A percentile compares a stretch with the other conserved stretches of the same genome.
phyloP scores from a whole-genome alignment of 2,329 filamentous ascomycete genomes.

The Neofusicoccum cordaticola region DNA sequence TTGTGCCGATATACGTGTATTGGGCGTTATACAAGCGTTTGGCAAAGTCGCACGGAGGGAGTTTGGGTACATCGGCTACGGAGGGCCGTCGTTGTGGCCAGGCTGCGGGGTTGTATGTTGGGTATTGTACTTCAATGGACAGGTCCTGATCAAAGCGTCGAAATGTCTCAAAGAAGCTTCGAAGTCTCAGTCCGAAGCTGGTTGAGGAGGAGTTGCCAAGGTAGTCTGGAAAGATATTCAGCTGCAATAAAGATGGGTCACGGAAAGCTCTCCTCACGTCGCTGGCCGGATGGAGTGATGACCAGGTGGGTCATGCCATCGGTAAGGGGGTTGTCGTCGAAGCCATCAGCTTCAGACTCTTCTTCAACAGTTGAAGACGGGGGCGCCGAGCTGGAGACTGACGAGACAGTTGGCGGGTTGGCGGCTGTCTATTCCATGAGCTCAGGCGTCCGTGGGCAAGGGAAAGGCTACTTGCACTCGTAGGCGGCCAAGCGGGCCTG shows the following conservation, averaged over 20 bases:
- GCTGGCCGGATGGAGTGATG: slow-evolving; percentile 16
- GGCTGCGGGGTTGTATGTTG: slow-evolving; percentile 36
- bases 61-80: slow-evolving; percentile 25
- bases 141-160: slow-evolving; percentile 34
- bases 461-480: slow-evolving; percentile 16
- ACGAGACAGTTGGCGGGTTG: not conserved
- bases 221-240: slow-evolving; percentile 19
- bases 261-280: not conserved
- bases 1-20: slow-evolving; percentile 57
- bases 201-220: slow-evolving; percentile 27
- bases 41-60: slow-evolving; percentile 53
- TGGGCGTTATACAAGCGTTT: slow-evolving; percentile 52
- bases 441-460: not conserved
- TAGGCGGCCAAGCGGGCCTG: slow-evolving; percentile 22
- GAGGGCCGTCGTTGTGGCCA: slow-evolving; percentile 35
- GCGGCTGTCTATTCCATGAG: not conserved
- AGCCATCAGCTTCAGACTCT: not conserved
- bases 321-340: slow-evolving; percentile 15
- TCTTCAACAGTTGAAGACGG: not conserved
- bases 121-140: slow-evolving; percentile 30
- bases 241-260: not conserved
- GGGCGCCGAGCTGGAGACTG: not conserved
- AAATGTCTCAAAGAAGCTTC: slow-evolving; percentile 24
- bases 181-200: slow-evolving; percentile 23
- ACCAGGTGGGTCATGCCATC: slow-evolving; percentile 16